These are phyloP conservation scores for Helianthus annuus DNA, from an alignment of 129 eudicot species.

Conservation along the genomic window HanXRQr2.0-SUNRISE NC_035440.2:29439927-29440426, in stretches of 20 bases:
- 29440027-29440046: not conserved
- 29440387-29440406: not conserved
- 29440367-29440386: not conserved
- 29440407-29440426: conserved; percentile 9
- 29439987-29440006: not conserved
- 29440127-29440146: conserved; percentile 16
- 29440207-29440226: conserved; percentile 7
- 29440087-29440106: conserved; percentile 8
- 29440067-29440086: not conserved
- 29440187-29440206: not conserved
- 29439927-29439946: not conserved
- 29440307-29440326: conserved; percentile 13
- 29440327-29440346: conserved; percentile 7
- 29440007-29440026: not conserved
- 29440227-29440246: not conserved
- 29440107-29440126: not conserved
- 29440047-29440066: not conserved
- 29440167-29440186: conserved; percentile 9
- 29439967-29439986: not conserved
- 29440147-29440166: conserved; percentile 4
- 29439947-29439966: not conserved
- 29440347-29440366: conserved; percentile 9
- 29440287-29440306: conserved; percentile 17
- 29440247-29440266: conserved; percentile 23
- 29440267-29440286: conserved; percentile 4